These are phyloP conservation scores for Rubus parviflorus DNA, from an alignment of 306 rosid species.

Conservation along the genomic window DNA sequence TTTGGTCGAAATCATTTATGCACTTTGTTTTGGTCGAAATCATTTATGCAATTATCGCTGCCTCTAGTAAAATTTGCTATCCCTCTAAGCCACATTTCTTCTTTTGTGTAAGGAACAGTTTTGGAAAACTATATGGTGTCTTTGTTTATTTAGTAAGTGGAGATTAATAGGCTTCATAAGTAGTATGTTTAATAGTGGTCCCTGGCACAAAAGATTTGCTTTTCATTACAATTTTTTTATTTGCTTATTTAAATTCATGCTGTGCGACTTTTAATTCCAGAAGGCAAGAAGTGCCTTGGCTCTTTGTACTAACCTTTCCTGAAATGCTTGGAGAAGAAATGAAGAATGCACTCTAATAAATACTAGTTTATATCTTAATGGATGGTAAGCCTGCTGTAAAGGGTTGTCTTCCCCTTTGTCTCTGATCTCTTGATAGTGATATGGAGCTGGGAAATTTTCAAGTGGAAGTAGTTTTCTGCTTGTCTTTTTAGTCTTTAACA, in stretches of 20 bases:
- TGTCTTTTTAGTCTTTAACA: background rate
- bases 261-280: no score
- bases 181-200: background rate
- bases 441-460: no score
- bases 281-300: no score
- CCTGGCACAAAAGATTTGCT: background rate
- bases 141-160: background rate
- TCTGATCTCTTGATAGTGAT: conserved; percentile 8
- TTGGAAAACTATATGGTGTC: no score
- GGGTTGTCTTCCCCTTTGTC: background rate
- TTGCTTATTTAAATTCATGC: background rate
- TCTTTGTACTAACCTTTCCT: no score
- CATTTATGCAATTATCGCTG: no score
- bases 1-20: no score
- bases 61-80: background rate
- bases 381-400: conserved; percentile 5
- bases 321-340: no score
- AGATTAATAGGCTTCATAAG: background rate
- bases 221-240: background rate
- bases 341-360: background rate
- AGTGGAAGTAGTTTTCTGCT: background rate
- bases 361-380: background rate
- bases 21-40: no score
- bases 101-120: no score
- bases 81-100: background rate